Base-by-base conservation (phyloP, 305 asterid genomes). In the Caryopteris hybrid region DNA sequence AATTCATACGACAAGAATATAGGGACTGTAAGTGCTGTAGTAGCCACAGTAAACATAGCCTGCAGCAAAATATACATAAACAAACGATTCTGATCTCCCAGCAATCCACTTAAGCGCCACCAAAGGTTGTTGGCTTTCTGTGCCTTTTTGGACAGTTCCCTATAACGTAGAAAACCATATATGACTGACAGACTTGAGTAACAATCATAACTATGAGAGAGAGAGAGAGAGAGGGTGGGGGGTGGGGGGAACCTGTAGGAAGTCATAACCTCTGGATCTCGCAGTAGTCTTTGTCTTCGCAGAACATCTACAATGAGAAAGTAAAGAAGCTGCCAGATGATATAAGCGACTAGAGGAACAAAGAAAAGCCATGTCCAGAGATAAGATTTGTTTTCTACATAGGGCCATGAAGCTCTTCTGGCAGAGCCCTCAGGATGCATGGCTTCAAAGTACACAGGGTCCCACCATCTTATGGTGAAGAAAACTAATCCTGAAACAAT, bases 391-490 rank as follows among this genome's bases (percentile, higher is more conserved):
- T 74, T 80, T 74, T 88, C 98, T 11, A 69, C 83, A 65, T 86
- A 83, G 45, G 98, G 92, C 96, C 97, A 88, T 61, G 97, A 86
- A 61, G 83, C 81, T 79, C 96, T 83, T 31, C 70, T 61, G 6
- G 83, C 78, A 31, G 86, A 82, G 65, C 97, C 97, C 48, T 78
- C 90, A 0, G 96, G 96, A 63, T 81, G 93, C 98, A 90, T 88
- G 48, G 97, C 96, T 74, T 75, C 95, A 57, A 90, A 83, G 61
- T 75, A 86, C 43, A 66, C 84, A 1, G 98, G 96, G 73, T 90
- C 96, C 97, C 98, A 90, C 98, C 98, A 93, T 53, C 98, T 85
- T 36, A 93, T 88, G 12, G 98, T 93, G 85, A 93, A 90, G 85
- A 82, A 90, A 74, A 93, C 98, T 72, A 93, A 69, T 34, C 98